Evolutionary conservation across 169 alveolate species (phyloP), one percentile per base, ranked within the genome.

Genomic region (Plasmodium coatneyi): DNA sequence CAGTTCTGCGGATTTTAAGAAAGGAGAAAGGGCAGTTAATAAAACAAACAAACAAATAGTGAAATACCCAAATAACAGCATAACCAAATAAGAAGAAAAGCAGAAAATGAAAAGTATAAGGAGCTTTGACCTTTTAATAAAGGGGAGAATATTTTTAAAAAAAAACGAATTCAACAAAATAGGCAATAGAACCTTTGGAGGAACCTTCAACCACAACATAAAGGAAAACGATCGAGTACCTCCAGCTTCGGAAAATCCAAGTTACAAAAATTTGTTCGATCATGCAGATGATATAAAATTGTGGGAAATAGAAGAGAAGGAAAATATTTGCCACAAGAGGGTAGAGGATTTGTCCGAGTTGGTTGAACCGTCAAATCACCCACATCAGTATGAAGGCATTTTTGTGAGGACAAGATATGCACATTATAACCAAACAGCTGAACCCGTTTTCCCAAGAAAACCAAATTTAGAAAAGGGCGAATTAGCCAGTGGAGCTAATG

Each of bases 401-500:
- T 54, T 93, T 22, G 96, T 94, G 36, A 92, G 97, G 66, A 93
- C 97, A 14, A 93, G 97, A 14, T 96, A 96, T 86, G 97, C 97
- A 36, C 98, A 97, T 82, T 97, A 97, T 84, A 96, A 96, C 60
- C 96, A 96, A 92, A 96, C 96, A n/a, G 96, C 97, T 83, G 98
- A 97, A 83, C 98, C 98, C 1, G 96, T 96, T 12, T 97, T 97
- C 91, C 98, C 98, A 30, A 82, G 97, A 43, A 95, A 97, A 22
- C 98, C 98, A 1, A 98, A 97, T 79, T 90, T 97, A 39, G 56
- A 95, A 32, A 96, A 96, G 84, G 97, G 98, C 10, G 98, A 97
- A 82, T 92, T 97, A 70, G 97, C 97, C 46, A 89, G 98, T 39
- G 98, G 98, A 16, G 98, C 98, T 12, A 97, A 95, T 49, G 97